Base-by-base conservation (phyloP, 1,284 basidiomycete genomes). In the Ceratobasidium papillatum region DNA sequence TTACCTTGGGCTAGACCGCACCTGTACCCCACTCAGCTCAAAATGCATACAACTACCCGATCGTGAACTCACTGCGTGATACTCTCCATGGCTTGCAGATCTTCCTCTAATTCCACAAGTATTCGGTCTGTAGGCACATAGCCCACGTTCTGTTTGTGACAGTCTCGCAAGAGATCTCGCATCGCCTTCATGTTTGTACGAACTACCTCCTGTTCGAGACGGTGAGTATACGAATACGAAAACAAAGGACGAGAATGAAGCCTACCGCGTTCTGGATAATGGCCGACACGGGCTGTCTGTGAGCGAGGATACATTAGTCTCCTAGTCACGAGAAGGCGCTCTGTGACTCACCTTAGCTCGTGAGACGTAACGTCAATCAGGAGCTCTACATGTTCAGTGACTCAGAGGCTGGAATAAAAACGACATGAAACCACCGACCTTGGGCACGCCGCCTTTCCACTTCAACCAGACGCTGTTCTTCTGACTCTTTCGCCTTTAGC, bases 71-170 rank as follows among this genome's bases (percentile, higher is more conserved):
- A 72, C 69, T 72, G 69, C 17, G 27, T 62, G 11, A 72, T 72
- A 47, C 45, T 72, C 14, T 72, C 52, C 45, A 72, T 38, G 38
- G 72, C 76, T n/a, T 82, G 82, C 5, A 84, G 76, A 75, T 84
- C 83, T 54, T 84, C 83, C 12, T 82, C 80, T 64, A 84, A 81
- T 27, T 80, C 81, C 34, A 74, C 77, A 32, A 84, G 64, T 5
- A 84, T 77, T 59, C 80, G 79, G 14, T 77, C 66, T 7, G 69
- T 72, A 1, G 69, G 69, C 9, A 22, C 32, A 45, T 62, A 72
- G 25, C 22, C 36, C 2, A 52, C 41, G n/a, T 62, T 62, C 1
- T 38, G 58, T 38, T 41, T 58, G 38, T 27, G 25, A 14, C 69
- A 72, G 36, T 72, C 58, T 1, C 11, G 25, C 32, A 72, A 22